These are phyloP conservation scores for Sonneratia alba DNA, from an alignment of 345 rosid genomes.

Conservation along the genomic window DNA sequence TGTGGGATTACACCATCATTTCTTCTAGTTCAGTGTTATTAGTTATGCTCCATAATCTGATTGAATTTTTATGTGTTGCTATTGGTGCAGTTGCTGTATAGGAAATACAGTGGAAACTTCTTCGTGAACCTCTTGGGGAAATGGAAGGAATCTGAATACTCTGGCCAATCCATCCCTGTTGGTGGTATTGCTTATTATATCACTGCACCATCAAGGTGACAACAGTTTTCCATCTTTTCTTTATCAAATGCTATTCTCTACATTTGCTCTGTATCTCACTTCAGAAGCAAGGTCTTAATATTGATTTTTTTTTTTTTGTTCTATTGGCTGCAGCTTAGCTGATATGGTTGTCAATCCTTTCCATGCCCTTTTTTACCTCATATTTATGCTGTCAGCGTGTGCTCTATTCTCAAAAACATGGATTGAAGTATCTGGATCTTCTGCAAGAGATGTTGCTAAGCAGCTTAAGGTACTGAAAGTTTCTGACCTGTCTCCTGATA, in stretches of 20 bases:
- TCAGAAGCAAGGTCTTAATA: neutral
- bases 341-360: constrained; percentile 92
- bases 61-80: constrained; percentile 1
- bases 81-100: constrained; percentile 53
- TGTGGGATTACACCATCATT: constrained; percentile 13
- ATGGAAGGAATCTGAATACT: constrained; percentile 84
- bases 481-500: neutral
- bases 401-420: constrained; percentile 86
- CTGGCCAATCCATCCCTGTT: constrained; percentile 69
- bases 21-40: neutral
- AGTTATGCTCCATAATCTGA: neutral
- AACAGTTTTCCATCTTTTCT: neutral
- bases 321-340: constrained; percentile 49
- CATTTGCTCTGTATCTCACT: neutral
- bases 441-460: constrained; percentile 78
- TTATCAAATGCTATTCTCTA: neutral
- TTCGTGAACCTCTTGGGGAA: constrained; percentile 70
- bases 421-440: constrained; percentile 89
- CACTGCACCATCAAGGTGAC: constrained; percentile 74
- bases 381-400: constrained; percentile 75
- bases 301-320: neutral
- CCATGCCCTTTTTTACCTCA: constrained; percentile 75
- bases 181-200: constrained; percentile 80
- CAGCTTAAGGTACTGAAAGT: constrained; percentile 58
- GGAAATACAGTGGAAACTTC: constrained; percentile 74